Percentiles rank a stretch among this genome's conserved stretches.
phyloP scores from a whole-genome alignment of 2,329 filamentous ascomycete genomes.

The Bipolaris bicolor region DNA sequence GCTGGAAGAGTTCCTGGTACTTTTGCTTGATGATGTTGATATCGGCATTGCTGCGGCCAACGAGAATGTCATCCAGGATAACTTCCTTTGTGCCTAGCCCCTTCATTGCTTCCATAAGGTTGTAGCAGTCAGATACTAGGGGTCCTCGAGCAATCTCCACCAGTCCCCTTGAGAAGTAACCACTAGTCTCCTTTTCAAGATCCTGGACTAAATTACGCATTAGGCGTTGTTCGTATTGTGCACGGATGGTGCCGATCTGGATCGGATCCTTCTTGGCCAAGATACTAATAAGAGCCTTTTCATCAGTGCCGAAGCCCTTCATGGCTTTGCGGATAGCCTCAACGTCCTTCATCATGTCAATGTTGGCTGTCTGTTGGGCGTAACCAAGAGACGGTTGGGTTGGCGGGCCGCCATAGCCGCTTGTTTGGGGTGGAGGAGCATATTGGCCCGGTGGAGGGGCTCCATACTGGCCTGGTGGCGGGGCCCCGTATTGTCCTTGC shows the following conservation, averaged over 20 bases:
- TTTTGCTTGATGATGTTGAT: slow-evolving; percentile 81
- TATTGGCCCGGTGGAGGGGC: slow-evolving; percentile 39
- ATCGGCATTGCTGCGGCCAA: slow-evolving; percentile 85
- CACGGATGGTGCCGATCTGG: slow-evolving; percentile 69
- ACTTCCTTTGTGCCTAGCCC: slow-evolving; percentile 86
- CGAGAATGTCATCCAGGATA: slow-evolving; percentile 83
- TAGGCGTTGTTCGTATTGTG: slow-evolving; percentile 67
- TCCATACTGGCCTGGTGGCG: slow-evolving; percentile 29
- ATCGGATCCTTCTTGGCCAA: slow-evolving; percentile 77
- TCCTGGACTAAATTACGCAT: slow-evolving; percentile 73
- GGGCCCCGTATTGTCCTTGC: slow-evolving; percentile 29
- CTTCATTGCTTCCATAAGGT: slow-evolving; percentile 73
- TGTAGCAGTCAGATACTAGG: slow-evolving; percentile 74
- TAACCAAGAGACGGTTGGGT: slow-evolving; percentile 71
- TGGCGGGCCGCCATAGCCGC: slow-evolving; percentile 48
- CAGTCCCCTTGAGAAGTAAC: slow-evolving; percentile 76
- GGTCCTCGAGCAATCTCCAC: slow-evolving; percentile 80
- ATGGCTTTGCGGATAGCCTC: slow-evolving; percentile 78
- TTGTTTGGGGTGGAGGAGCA: slow-evolving; percentile 23
- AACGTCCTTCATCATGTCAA: slow-evolving; percentile 71
- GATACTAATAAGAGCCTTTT: slow-evolving; percentile 73
- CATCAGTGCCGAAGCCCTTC: slow-evolving; percentile 93
- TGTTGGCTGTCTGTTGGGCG: slow-evolving; percentile 63
- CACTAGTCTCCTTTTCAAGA: slow-evolving; percentile 74
- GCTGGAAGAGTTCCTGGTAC: slow-evolving; percentile 72